Percentiles rank a stretch among this genome's conserved stretches.
Evolutionary conservation across 176 grass and related monocot species (phyloP).

Genomic region (Carex scoparia): DNA sequence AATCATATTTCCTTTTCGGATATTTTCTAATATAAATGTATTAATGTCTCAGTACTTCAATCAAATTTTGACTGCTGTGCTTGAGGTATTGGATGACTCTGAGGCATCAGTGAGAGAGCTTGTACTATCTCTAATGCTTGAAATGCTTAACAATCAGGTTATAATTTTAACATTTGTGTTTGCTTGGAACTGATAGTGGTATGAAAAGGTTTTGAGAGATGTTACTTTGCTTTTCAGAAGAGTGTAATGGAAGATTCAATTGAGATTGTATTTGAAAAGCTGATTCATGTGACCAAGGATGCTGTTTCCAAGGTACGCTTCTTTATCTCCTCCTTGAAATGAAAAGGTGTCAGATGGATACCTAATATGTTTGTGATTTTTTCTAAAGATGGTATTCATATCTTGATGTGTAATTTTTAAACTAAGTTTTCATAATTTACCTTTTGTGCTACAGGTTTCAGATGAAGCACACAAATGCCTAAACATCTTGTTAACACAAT

Average conservation of each 20-base stretch:
- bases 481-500: conserved; percentile 65
- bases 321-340: conserved; percentile 19
- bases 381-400: conserved; percentile 2
- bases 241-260: conserved; percentile 80
- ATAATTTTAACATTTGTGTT: conserved; percentile 23
- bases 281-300: conserved; percentile 88
- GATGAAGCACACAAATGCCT: conserved; percentile 86
- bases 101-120: conserved; percentile 75
- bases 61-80: conserved; percentile 92
- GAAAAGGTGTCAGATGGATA: background rate
- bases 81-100: conserved; percentile 80
- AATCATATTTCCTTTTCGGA: background rate
- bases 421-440: conserved; percentile 30
- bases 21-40: conserved; percentile 28
- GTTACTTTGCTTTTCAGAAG: conserved; percentile 61
- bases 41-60: conserved; percentile 81
- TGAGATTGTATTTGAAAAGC: conserved; percentile 97
- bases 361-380: background rate
- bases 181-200: conserved; percentile 8
- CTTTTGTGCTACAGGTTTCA: conserved; percentile 57
- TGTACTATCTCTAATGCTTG: conserved; percentile 64
- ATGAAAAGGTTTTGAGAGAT: conserved; percentile 7
- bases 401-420: background rate
- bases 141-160: conserved; percentile 99
- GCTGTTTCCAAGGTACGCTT: conserved; percentile 53